Evolutionary conservation across 257 asterid species (phyloP), one percentile per base, ranked within the genome.

Genomic region (Datura wrightii): DNA sequence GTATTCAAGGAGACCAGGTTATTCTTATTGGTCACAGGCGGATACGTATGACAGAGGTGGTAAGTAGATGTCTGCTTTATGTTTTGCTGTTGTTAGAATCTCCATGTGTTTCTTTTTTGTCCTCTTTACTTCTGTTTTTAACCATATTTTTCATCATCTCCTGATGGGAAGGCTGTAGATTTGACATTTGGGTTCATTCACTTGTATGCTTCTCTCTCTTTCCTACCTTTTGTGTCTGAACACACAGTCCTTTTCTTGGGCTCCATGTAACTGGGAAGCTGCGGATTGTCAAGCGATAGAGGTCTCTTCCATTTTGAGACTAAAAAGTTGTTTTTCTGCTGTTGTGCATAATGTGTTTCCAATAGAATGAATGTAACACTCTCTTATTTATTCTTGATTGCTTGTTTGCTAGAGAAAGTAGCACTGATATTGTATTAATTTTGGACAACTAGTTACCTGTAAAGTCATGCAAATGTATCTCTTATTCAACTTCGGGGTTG

Each of bases 1-100:
- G 92, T 92, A 97, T 97, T 85, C 95, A 93, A 88, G 99, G 97
- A 39, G 98, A 95, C 87, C 97, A 97, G 89, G 97, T 97, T 84
- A 89, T 94, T 90, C 94, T 97, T 88, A 92, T 97, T 54, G 99
- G 99, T 89, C 98, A 95, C 86, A 92, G 98, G 83, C 92, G 98
- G 80, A 96, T 97, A 89, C 97, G 94, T 83, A 91, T 97, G 84
- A 87, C 98, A 50, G 99, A 95, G 90, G 92, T 97, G 97, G 99
- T 97, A 87, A 91, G 97, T 86, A 18, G 72, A 71, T 69, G 55
- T 42, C 44, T 76, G 62, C 81, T 46, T 48, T 11, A 50, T 50
- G 41, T 50, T 50, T 50, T 76, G 42, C 54, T 70, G 44, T 50
- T 76, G 7, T 76, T 19, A 76, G 81, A 3, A 50, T 44, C 19